Evolutionary conservation across 2,329 filamentous ascomycete species (phyloP).

Genomic region (Colletotrichum godetiae): DNA sequence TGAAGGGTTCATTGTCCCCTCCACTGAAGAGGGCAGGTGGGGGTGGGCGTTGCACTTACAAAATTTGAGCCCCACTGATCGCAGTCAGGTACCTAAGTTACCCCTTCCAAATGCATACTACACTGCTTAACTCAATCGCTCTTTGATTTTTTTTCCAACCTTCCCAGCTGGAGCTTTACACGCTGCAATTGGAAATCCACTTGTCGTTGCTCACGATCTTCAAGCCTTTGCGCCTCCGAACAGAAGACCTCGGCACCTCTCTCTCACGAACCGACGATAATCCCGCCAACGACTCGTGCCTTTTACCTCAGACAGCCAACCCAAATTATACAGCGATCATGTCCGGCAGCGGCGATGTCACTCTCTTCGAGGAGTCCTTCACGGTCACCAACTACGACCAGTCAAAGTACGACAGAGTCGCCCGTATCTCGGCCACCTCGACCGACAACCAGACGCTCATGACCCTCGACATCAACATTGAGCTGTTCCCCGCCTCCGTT

Average conservation of each 20-base stretch:
- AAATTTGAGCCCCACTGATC: constrained; percentile 14
- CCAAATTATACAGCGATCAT: constrained; percentile 42
- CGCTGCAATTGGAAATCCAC: not conserved
- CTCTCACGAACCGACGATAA: not conserved
- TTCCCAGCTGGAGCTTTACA: not conserved
- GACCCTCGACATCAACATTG: constrained; percentile 92
- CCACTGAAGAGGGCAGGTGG: constrained; percentile 40
- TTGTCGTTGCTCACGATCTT: not conserved
- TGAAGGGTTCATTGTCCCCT: not conserved
- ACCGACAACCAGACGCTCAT: constrained; percentile 80
- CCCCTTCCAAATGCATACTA: constrained; percentile 5
- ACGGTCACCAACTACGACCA: constrained; percentile 82
- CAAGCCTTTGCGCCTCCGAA: not conserved
- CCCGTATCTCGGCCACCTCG: constrained; percentile 83
- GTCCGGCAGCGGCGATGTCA: constrained; percentile 79
- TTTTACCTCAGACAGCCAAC: not conserved
- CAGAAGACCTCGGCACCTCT: not conserved
- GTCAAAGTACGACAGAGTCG: constrained; percentile 94
- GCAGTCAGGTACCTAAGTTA: not conserved
- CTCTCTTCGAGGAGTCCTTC: constrained; percentile 95
- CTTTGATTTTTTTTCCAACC: not conserved
- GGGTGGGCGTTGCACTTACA: constrained; percentile 31
- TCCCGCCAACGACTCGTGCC: not conserved
- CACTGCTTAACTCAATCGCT: not conserved
- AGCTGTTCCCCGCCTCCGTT: constrained; percentile 82